phyloP scores from a whole-genome alignment of 805 yeast genomes.

The Ogataea glucozyma region DNA sequence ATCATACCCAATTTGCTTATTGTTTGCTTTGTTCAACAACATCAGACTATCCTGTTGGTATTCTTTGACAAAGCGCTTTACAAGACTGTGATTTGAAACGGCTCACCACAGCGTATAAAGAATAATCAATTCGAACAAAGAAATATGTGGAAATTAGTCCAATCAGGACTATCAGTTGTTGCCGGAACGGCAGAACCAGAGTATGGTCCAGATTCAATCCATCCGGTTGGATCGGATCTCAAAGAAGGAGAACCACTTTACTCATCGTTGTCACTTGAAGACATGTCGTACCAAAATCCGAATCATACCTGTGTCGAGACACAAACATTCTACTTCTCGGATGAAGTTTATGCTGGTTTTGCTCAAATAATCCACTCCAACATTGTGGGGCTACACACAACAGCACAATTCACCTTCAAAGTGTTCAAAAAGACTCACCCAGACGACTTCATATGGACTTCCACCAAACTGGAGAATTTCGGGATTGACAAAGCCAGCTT shows the following conservation, averaged over 20 bases:
- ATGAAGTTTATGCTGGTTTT: constrained; percentile 72
- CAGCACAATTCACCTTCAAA: constrained; percentile 94
- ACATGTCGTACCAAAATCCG: constrained; percentile 76
- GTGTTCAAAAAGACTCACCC: constrained; percentile 58
- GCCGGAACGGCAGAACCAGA: constrained; percentile 98
- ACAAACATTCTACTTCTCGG: constrained; percentile 82
- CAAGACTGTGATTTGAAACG: too few species aligned
- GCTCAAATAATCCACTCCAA: constrained; percentile 95
- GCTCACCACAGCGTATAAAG: too few species aligned
- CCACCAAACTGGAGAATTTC: constrained; percentile 83
- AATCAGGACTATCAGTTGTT: constrained; percentile 67
- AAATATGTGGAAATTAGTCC: constrained; percentile 38
- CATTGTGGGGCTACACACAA: constrained; percentile 80
- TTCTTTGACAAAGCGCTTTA: too few species aligned
- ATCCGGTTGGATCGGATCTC: constrained; percentile 61
- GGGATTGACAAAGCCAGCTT: constrained; percentile 68
- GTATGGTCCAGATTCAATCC: constrained; percentile 90
- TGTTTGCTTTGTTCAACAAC: too few species aligned
- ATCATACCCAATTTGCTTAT: too few species aligned
- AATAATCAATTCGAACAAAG: too few species aligned
- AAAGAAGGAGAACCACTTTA: constrained; percentile 59
- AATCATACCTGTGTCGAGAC: constrained; percentile 91
- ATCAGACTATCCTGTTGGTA: too few species aligned
- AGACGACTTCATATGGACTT: constrained; percentile 76
- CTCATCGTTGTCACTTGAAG: constrained; percentile 59